Evolutionary conservation across 73 alveolate genomes (phyloP).

Genomic region (Symbiodinium natans): DNA sequence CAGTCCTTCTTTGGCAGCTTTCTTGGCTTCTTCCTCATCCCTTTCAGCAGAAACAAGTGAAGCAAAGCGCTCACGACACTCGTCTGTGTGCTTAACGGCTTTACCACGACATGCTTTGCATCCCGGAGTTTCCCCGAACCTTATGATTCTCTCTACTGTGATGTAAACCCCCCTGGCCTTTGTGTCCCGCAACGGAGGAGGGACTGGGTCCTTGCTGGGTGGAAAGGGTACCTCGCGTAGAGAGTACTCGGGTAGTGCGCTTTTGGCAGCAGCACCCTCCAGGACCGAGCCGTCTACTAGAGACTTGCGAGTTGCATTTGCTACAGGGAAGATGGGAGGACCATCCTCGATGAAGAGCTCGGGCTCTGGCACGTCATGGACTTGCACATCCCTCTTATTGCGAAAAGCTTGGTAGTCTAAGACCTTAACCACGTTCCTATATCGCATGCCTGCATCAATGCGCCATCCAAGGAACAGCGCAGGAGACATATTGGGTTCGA

Average conservation of each 20-base stretch:
- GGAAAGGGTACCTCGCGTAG: background rate
- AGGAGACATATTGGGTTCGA: slow-evolving; percentile 12
- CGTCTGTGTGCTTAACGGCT: background rate
- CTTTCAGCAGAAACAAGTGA: background rate
- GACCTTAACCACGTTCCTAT: background rate
- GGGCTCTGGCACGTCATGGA: background rate
- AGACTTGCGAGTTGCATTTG: background rate
- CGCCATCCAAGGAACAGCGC: slow-evolving; percentile 27
- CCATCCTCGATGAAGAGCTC: slow-evolving; percentile 31
- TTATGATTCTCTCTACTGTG: background rate
- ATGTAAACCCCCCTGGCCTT: slow-evolving; percentile 10
- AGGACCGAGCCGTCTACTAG: background rate
- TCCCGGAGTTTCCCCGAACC: background rate
- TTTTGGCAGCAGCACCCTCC: background rate
- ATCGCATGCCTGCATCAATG: slow-evolving; percentile 10
- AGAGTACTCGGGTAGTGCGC: background rate
- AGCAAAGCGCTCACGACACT: slow-evolving; percentile 9
- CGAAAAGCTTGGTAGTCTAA: background rate
- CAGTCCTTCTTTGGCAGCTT: background rate
- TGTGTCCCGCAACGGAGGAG: background rate
- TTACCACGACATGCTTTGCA: background rate
- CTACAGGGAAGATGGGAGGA: slow-evolving; percentile 5
- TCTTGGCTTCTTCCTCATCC: background rate
- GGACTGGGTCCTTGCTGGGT: background rate
- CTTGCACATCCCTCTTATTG: too few relatives aligned